Percentiles rank a stretch among this genome's conserved stretches.
These are phyloP conservation scores for Penicillium antarcticum DNA, from an alignment of 495 filamentous ascomycete species.

Conservation along the genomic window DNA sequence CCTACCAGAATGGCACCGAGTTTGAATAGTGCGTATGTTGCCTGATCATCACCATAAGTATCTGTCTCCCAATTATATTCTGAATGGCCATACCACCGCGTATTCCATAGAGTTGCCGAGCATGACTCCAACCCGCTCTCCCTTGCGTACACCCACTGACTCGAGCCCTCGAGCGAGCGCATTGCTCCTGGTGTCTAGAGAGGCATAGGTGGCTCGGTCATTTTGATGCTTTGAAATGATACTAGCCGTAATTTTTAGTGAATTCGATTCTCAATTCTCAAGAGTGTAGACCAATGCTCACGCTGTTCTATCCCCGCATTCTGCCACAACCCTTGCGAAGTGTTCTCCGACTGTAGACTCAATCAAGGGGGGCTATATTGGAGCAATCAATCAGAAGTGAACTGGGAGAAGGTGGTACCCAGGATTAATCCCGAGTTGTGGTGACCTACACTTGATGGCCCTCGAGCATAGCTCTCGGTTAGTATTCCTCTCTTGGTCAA, in stretches of 20 bases:
- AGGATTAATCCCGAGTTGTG: background rate
- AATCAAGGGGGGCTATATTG: slow-evolving; percentile 64
- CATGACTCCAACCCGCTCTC: slow-evolving; percentile 81
- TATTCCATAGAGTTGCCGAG: slow-evolving; percentile 84
- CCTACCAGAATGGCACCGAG: slow-evolving; percentile 81
- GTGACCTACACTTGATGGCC: slow-evolving; percentile 38
- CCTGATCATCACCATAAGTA: slow-evolving; percentile 19
- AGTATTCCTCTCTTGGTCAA: slow-evolving; percentile 29
- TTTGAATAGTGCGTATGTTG: slow-evolving; percentile 89
- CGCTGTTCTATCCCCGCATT: slow-evolving; percentile 75
- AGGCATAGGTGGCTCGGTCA: slow-evolving; percentile 64
- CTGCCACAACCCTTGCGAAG: slow-evolving; percentile 66
- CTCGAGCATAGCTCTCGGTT: slow-evolving; percentile 46
- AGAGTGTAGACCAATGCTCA: slow-evolving; percentile 24
- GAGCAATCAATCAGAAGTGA: background rate
- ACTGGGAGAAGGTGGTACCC: background rate
- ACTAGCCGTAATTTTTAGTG: slow-evolving; percentile 29
- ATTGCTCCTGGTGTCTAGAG: slow-evolving; percentile 74
- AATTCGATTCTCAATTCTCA: background rate
- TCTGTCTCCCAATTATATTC: background rate
- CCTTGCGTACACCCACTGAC: slow-evolving; percentile 74
- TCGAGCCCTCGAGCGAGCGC: slow-evolving; percentile 69
- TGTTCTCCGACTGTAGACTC: slow-evolving; percentile 78
- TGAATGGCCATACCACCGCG: slow-evolving; percentile 53
- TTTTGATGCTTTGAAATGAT: slow-evolving; percentile 66